Evolutionary conservation across 768 basidiomycete genomes (phyloP), one percentile per base, ranked within the genome.

Genomic region (Boletus pseudo-olivaceus): DNA sequence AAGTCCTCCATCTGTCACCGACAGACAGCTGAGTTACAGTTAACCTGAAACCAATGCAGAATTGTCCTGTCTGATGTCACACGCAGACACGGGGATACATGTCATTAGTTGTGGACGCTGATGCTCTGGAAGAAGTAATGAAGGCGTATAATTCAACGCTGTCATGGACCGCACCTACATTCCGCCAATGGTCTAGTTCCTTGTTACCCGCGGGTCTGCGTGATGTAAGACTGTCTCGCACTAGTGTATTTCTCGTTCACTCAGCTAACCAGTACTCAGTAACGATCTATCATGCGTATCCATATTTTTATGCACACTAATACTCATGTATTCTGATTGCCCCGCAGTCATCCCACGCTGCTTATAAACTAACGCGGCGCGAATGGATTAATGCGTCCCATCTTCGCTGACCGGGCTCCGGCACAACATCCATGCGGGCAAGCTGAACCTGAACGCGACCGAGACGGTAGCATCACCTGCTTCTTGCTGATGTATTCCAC

Each of bases 81-180:
- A n/a, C n/a, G n/a, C n/a, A n/a, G n/a, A n/a, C n/a, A n/a, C n/a
- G n/a, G n/a, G n/a, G n/a, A n/a, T n/a, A n/a, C n/a, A 72, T 70
- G 12, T 70, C 70, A 11, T 72, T 70, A 47, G 68, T 59, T 30
- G 11, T 70, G 57, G 68, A 70, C 35, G 51, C 46, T 2, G 68
- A 70, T 27, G 60, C 56, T 1, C 51, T 72, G n/a, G 68, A 70
- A 53, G 68, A 67, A 47, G 57, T 62, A 5, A 70, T 70, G 70
- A 66, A 59, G 39, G 60, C 64, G 3, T 70, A 72, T 41, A 66
- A 72, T 49, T 68, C 43, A 58, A 15, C 12, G 10, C 37, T 14
- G 7, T 27, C 32, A 1, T 29, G 14, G 39, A 17, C 5, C 12
- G 4, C 17, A 33, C 40, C 26, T 19, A 29, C 12, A 1, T 26